Evolutionary conservation across 352 stramenopile genomes (phyloP), one percentile per base, ranked within the genome.

Genomic region (Phytophthora kernoviae): DNA sequence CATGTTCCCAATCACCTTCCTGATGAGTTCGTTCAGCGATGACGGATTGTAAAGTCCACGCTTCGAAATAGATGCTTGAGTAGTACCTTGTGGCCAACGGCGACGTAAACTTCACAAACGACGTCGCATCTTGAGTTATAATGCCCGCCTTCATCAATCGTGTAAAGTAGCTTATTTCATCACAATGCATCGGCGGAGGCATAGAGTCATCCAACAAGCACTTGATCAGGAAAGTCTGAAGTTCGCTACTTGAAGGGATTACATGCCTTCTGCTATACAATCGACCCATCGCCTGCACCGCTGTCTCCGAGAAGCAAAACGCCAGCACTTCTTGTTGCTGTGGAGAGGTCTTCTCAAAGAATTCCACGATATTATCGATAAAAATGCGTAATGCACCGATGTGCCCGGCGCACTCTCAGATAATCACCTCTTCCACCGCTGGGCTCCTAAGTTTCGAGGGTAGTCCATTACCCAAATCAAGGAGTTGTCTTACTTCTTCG

Each of bases 291-390:
- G 36, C 3, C 36, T 42, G 15, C 36, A 42, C 36, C 20, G n/a
- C n/a, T n/a, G n/a, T n/a, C n/a, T n/a, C n/a, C n/a, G n/a, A n/a
- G n/a, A n/a, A n/a, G n/a, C n/a, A n/a, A n/a, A n/a, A n/a, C n/a
- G n/a, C n/a, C n/a, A n/a, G n/a, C n/a, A n/a, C n/a, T 42, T n/a
- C n/a, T 42, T 42, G 8, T 42, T 42, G 36, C 12, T 42, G 36
- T 5, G 9, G 36, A 42, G 36, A 42, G 2, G 36, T 42, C 36
- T 42, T 42, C 36, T 42, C 36, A 42, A 42, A 42, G 9, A 17
- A 42, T 42, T 42, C 36, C 36, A 42, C 36, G 36, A 10, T n/a
- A 42, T 42, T 42, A 42, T 42, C 36, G 36, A 42, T 21, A 17
- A 42, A 42, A 42, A 42, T 42, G 12, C 36, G 36, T 17, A 42